These are phyloP conservation scores for Berberis thunbergii DNA, from an alignment of 164 flowering plant genomes.

Conservation along the genomic window DNA sequence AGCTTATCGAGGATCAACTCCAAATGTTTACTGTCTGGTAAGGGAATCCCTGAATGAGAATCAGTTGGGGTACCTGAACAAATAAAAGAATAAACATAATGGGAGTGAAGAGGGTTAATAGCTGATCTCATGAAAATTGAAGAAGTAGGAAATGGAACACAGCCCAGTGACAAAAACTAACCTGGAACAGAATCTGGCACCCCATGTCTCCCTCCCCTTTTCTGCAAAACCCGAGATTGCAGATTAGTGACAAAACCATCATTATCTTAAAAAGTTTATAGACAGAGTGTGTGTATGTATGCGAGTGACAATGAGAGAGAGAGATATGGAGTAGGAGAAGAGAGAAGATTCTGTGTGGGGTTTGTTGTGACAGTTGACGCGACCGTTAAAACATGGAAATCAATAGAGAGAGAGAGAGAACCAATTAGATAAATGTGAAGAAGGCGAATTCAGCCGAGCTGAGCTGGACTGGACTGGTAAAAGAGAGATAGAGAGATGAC, in stretches of 20 bases:
- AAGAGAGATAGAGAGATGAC: too few species aligned
- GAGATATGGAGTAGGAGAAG: slow-evolving; percentile 11
- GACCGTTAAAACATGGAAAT: slow-evolving; percentile 27
- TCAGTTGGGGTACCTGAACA: slow-evolving; percentile 37
- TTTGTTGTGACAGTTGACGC: slow-evolving; percentile 55
- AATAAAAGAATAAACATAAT: slow-evolving; percentile 4
- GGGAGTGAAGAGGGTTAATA: neutral
- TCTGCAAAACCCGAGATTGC: slow-evolving; percentile 26
- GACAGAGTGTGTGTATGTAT: slow-evolving; percentile 6
- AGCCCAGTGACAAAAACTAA: slow-evolving; percentile 8
- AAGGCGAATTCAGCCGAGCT: too few species aligned
- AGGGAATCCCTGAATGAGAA: slow-evolving; percentile 24
- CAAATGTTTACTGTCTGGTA: slow-evolving; percentile 68
- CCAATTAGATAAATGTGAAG: slow-evolving; percentile 13
- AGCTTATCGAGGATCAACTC: slow-evolving; percentile 85
- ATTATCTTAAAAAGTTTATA: slow-evolving; percentile 1
- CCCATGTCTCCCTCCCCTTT: slow-evolving; percentile 17
- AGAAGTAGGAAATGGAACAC: neutral
- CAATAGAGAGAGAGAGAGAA: slow-evolving; percentile 5
- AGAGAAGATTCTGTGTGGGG: slow-evolving; percentile 24
- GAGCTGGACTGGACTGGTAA: too few species aligned
- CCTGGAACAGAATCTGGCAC: slow-evolving; percentile 31
- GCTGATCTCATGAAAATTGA: neutral
- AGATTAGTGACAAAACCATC: neutral
- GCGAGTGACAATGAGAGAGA: slow-evolving; percentile 5